phyloP scores from a whole-genome alignment of 106 monocot species.

The Dendrobium catenatum region DNA sequence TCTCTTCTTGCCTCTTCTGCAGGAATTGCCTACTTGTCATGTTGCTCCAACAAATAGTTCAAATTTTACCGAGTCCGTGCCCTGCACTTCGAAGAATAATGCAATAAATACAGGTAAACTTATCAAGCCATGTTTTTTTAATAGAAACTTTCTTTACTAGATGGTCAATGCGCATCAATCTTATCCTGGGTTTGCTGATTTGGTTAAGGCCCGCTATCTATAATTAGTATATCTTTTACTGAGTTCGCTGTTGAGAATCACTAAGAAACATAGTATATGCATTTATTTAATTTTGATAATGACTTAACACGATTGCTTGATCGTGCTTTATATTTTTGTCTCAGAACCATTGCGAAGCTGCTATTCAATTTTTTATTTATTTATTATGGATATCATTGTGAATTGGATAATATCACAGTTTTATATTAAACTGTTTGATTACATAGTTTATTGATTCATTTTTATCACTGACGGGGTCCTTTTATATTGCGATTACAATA shows the following conservation, averaged over 20 bases:
- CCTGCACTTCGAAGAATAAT: not conserved
- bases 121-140: not conserved
- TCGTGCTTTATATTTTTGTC: not conserved
- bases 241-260: not conserved
- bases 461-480: not conserved
- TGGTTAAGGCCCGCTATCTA: not conserved
- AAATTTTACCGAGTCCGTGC: not conserved
- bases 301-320: not conserved
- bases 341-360: not conserved
- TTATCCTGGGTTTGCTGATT: not conserved
- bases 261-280: not conserved
- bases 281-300: not conserved
- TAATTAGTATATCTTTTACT: not conserved
- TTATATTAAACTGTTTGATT: not conserved
- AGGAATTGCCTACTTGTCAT: conserved; percentile 14
- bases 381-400: not conserved
- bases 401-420: not conserved
- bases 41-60: conserved; percentile 3
- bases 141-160: not conserved
- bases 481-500: no score
- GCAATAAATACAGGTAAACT: conserved; percentile 7
- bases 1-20: not conserved
- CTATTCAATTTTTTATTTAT: no score
- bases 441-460: not conserved
- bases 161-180: not conserved